Evolutionary conservation across 306 rosid species (phyloP).

Genomic region (Castanea crenata): DNA sequence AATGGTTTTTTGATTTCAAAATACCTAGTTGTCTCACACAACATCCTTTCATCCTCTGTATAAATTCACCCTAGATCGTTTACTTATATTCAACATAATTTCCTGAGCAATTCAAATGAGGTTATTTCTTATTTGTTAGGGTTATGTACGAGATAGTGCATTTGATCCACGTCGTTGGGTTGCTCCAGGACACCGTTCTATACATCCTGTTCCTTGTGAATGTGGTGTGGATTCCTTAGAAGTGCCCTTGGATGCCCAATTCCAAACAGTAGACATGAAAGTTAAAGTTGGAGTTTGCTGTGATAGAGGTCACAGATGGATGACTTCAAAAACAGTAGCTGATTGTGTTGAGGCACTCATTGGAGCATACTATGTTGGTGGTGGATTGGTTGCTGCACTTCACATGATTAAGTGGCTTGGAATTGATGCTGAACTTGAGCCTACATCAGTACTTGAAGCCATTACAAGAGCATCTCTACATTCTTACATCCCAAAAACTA

Average conservation of each 20-base stretch:
- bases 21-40: too few relatives aligned
- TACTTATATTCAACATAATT: too few relatives aligned
- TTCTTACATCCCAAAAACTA: conserved; percentile 43
- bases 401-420: conserved; percentile 84
- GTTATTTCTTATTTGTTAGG: conserved; percentile 45
- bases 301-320: conserved; percentile 90
- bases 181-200: conserved; percentile 78
- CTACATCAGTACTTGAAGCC: conserved; percentile 58
- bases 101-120: not conserved
- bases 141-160: conserved; percentile 72
- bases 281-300: conserved; percentile 76
- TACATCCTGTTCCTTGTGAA: conserved; percentile 58
- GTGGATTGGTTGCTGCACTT: conserved; percentile 75
- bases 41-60: too few relatives aligned
- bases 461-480: conserved; percentile 62
- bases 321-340: conserved; percentile 79
- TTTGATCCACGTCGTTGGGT: conserved; percentile 98
- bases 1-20: too few relatives aligned
- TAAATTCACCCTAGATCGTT: too few relatives aligned
- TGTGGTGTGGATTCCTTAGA: conserved; percentile 78
- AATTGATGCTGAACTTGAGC: conserved; percentile 67
- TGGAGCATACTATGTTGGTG: conserved; percentile 81
- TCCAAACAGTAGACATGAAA: conserved; percentile 64
- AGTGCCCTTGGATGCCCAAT: conserved; percentile 68
- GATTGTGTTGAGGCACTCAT: conserved; percentile 95